Evolutionary conservation across 129 eudicot species (phyloP).

Genomic region (Solidago caesia): DNA sequence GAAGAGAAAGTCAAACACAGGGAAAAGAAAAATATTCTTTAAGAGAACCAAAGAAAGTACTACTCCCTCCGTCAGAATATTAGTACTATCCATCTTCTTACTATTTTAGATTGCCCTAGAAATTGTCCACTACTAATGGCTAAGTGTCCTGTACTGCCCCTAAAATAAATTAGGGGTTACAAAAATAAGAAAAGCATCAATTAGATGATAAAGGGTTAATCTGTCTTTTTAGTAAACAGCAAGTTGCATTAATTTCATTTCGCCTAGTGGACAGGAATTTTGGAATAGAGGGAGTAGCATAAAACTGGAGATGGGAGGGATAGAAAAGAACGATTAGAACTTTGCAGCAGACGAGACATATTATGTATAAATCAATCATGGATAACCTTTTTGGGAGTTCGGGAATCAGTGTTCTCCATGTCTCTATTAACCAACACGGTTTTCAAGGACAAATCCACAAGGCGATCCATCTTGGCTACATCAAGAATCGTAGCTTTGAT

Average conservation of each 20-base stretch:
- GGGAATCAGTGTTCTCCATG: slow-evolving; percentile 28
- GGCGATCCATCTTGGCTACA: slow-evolving; percentile 74
- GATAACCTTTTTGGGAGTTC: slow-evolving; percentile 56
- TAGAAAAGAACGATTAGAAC: not conserved
- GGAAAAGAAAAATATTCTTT: not conserved
- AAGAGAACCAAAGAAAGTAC: not conserved
- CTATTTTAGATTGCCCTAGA: too few species aligned
- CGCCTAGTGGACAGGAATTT: too few species aligned
- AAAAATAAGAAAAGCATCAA: too few species aligned
- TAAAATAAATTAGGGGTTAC: too few species aligned
- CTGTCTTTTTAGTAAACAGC: too few species aligned
- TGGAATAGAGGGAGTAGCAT: not conserved
- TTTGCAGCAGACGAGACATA: not conserved
- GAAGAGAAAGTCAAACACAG: too few species aligned
- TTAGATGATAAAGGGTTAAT: too few species aligned
- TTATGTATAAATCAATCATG: not conserved
- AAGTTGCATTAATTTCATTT: too few species aligned
- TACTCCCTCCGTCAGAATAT: too few species aligned
- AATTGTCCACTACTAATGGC: too few species aligned
- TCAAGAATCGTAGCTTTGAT: slow-evolving; percentile 77
- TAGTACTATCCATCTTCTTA: too few species aligned
- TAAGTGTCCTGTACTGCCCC: too few species aligned
- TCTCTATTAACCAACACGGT: slow-evolving; percentile 51
- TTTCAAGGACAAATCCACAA: slow-evolving; percentile 84
- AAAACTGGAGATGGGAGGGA: not conserved